Evolutionary conservation across 1,284 basidiomycete genomes (phyloP), one percentile per base, ranked within the genome.

Genomic region (Pisolithus thermaeus): DNA sequence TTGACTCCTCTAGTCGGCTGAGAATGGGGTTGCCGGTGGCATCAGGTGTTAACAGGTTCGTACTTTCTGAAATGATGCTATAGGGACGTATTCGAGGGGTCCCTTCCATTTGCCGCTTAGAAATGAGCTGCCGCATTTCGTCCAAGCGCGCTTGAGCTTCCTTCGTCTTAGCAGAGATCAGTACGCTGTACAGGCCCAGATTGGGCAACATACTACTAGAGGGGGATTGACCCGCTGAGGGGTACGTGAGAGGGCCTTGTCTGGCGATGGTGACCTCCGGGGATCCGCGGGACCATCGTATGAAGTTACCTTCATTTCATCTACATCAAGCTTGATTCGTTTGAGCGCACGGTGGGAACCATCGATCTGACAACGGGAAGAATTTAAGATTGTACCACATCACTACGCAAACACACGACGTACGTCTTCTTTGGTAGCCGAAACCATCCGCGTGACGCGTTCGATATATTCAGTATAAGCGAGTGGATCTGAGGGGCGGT

Each of bases 101-200:
- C 7, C 59, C 63, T 40, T 82, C 81, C n/a, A 65, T 73, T 58
- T 78, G 73, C 57, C 88, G 74, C 58, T 72, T 77, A 38, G 73
- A 70, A 53, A 91, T 88, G 50, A 88, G 71, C 55, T 78, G 76
- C 27, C 80, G 77, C 88, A 90, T 87, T 63, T 90, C 87, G 58
- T 87, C 81, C 72, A 88, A 76, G 22, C 87, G 80, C 28, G 83
- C 81, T 59, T 82, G 81, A 32, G 86, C 86, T 51, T 82, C 87
- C 61, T 70, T 82, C 11, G 77, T 84, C 89, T 90, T 60, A 27
- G 36, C 23, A 22, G 32, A 36, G 20, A 25, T 60, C 50, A 54
- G 55, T 41, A 54, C 46, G 40, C 43, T 39, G 44, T 45, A 25
- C 38, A 41, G 36, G 43, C 40, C 42, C 49, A 39, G 46, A 32